Conservation (phyloP, 1,284 basidiomycete genomes). For the Naganishia sp. region DNA sequence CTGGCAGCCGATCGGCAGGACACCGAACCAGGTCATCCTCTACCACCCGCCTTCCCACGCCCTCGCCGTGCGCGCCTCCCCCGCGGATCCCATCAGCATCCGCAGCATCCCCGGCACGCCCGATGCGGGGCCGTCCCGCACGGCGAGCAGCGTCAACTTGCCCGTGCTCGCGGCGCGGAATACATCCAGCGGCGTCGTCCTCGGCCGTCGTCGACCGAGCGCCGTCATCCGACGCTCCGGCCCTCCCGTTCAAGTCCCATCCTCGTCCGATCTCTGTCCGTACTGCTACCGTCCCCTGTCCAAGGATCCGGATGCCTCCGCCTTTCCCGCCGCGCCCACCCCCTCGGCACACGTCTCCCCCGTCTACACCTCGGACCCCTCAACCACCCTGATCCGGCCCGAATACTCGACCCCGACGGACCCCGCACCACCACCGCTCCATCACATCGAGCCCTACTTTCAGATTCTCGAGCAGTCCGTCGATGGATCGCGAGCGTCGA, state of each 20-base stretch:
- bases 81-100: conserved; percentile 42
- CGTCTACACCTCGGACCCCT: neutral
- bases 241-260: neutral
- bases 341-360: conserved; percentile 6
- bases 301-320: neutral
- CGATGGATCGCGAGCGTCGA: conserved; percentile 9
- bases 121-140: conserved; percentile 35
- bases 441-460: conserved; percentile 13
- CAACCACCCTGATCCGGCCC: neutral
- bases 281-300: conserved; percentile 42
- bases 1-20: conserved; percentile 22
- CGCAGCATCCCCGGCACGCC: conserved; percentile 43
- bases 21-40: conserved; percentile 76
- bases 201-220: conserved; percentile 63
- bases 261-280: conserved; percentile 37
- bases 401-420: conserved; percentile 6
- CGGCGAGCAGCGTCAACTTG: conserved; percentile 18
- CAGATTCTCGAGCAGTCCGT: conserved; percentile 28
- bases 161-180: conserved; percentile 1
- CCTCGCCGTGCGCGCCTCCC: conserved; percentile 63
- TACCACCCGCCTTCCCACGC: conserved; percentile 86
- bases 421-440: neutral
- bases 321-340: neutral
- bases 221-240: conserved; percentile 50
- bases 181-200: conserved; percentile 46